Evolutionary conservation across 495 filamentous ascomycete species (phyloP).

Genomic region (Penicillium waksmanii): DNA sequence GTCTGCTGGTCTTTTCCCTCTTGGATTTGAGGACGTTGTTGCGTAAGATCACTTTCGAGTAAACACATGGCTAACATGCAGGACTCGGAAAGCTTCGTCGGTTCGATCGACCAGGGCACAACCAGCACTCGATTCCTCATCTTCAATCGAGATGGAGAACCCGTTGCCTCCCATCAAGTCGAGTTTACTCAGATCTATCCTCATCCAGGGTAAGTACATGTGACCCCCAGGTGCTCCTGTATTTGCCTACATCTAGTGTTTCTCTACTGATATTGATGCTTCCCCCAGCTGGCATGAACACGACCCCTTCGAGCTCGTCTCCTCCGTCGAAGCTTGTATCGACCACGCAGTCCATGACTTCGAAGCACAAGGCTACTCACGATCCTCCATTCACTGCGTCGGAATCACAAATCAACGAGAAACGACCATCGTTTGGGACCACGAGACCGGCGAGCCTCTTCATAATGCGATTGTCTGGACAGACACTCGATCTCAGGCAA

Average conservation of each 20-base stretch:
- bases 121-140: conserved; percentile 92
- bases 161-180: conserved; percentile 85
- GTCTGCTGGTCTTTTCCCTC: neutral
- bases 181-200: conserved; percentile 92
- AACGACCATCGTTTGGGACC: conserved; percentile 93
- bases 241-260: neutral
- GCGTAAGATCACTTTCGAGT: neutral
- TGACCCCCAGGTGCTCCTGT: neutral
- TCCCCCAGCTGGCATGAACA: conserved; percentile 86
- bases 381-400: conserved; percentile 73
- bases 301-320: conserved; percentile 76
- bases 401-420: conserved; percentile 97
- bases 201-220: conserved; percentile 77
- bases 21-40: neutral
- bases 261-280: neutral
- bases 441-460: conserved; percentile 79
- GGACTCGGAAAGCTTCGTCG: conserved; percentile 53
- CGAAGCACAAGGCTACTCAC: conserved; percentile 64
- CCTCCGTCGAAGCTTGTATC: conserved; percentile 82
- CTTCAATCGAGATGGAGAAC: conserved; percentile 78
- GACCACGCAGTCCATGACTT: conserved; percentile 75
- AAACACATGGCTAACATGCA: conserved; percentile 26
- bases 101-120: conserved; percentile 89
- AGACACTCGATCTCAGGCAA: conserved; percentile 78
- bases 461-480: conserved; percentile 95